Evolutionary conservation across 2,329 filamentous ascomycete genomes (phyloP).

Genomic region (Didymella sp.): DNA sequence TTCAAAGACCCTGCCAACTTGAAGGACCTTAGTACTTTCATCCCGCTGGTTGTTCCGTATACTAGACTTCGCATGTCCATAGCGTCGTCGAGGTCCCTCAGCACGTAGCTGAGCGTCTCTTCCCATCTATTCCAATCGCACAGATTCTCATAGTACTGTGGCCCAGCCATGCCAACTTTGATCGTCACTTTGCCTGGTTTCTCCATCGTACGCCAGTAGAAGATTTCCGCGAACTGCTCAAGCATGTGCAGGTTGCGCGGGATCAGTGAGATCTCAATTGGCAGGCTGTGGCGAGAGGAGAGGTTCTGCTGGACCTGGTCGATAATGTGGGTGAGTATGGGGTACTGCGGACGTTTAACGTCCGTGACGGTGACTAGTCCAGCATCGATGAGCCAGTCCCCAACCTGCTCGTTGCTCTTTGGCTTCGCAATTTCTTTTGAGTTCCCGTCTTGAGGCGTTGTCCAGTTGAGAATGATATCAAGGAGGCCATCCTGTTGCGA

Average conservation of each 20-base stretch:
- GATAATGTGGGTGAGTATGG: constrained; percentile 9
- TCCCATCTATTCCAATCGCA: constrained; percentile 10
- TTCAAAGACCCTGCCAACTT: neutral
- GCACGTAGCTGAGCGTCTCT: constrained; percentile 16
- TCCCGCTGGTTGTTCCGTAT: constrained; percentile 4
- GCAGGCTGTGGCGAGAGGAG: constrained; percentile 3
- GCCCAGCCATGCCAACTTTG: constrained; percentile 15
- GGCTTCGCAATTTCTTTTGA: neutral
- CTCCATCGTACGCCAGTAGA: constrained; percentile 17
- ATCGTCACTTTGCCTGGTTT: constrained; percentile 4
- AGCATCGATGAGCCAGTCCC: constrained; percentile 7
- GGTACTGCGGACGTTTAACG: constrained; percentile 3
- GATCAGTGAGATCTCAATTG: constrained; percentile 14
- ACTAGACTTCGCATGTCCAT: constrained; percentile 19
- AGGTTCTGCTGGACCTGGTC: constrained; percentile 15
- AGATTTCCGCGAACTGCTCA: constrained; percentile 19
- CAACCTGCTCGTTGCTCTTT: neutral
- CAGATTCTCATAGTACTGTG: constrained; percentile 1
- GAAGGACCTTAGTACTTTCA: constrained; percentile 9
- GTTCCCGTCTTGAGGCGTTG: neutral
- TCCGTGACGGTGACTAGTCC: neutral
- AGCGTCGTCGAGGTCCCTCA: constrained; percentile 15
- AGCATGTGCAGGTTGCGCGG: constrained; percentile 18
- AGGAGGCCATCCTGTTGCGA: constrained; percentile 13
- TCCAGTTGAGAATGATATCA: constrained; percentile 11